A percentile compares a stretch with the other conserved stretches of the same genome.
These are phyloP conservation scores for Casuarina cunninghamiana DNA, from an alignment of 306 rosid genomes.

Conservation along the genomic window DNA sequence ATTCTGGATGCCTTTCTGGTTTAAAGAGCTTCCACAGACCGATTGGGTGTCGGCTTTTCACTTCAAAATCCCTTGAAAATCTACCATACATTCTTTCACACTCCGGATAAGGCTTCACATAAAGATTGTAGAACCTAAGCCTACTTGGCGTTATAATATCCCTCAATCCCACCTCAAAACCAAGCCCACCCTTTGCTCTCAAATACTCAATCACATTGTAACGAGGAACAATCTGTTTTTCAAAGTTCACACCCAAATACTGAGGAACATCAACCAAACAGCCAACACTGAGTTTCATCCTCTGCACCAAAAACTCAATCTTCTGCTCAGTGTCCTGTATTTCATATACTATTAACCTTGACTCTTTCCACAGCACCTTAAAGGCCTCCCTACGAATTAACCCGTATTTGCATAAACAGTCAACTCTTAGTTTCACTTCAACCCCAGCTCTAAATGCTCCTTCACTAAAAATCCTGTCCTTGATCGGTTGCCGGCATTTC, in stretches of 20 bases:
- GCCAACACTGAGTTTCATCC: constrained; percentile 53
- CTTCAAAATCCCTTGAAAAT: constrained; percentile 39
- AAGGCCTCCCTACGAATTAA: constrained; percentile 70
- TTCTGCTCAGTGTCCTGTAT: constrained; percentile 60
- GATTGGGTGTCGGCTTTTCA: constrained; percentile 52
- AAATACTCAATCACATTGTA: constrained; percentile 69
- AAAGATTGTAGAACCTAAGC: constrained; percentile 77
- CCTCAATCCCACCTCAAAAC: constrained; percentile 59
- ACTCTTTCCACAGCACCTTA: constrained; percentile 78
- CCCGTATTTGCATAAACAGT: constrained; percentile 68
- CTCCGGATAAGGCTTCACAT: constrained; percentile 85
- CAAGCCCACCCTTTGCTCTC: constrained; percentile 67
- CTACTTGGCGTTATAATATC: constrained; percentile 77
- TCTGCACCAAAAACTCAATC: constrained; percentile 63
- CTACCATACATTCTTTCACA: constrained; percentile 71
- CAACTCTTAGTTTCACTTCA: constrained; percentile 69
- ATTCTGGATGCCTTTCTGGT: constrained; percentile 51
- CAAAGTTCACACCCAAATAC: constrained; percentile 75
- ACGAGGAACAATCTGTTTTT: constrained; percentile 84
- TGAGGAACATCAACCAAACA: constrained; percentile 74
- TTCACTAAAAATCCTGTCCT: constrained; percentile 45
- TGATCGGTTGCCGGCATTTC: constrained; percentile 61
- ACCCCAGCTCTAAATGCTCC: constrained; percentile 71
- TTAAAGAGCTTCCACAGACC: constrained; percentile 82
- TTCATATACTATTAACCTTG: constrained; percentile 61